phyloP scores from a whole-genome alignment of 352 stramenopile genomes.

The Phytopythium oedochilum region DNA sequence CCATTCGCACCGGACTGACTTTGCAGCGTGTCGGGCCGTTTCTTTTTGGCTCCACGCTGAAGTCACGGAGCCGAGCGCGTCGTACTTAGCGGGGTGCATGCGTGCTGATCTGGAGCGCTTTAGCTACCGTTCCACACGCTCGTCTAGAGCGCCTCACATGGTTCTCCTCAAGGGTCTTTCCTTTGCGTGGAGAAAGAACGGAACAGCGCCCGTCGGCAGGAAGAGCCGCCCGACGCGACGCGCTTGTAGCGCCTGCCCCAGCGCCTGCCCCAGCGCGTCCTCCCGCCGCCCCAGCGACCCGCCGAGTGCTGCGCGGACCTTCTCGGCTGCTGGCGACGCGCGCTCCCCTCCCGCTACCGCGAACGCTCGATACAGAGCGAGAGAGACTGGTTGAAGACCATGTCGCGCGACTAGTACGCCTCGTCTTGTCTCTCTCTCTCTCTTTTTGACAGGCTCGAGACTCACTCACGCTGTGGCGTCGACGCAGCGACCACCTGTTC shows the following conservation, averaged over 20 bases:
- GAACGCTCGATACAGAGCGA: no score
- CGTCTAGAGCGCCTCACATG: not conserved
- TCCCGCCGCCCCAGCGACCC: not conserved
- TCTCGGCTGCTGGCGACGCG: not conserved
- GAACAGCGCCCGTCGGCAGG: not conserved
- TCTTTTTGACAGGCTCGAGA: no score
- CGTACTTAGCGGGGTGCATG: no score
- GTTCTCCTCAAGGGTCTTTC: not conserved
- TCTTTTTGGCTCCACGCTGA: no score
- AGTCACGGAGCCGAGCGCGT: no score
- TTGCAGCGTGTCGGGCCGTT: not conserved
- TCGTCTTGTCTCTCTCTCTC: no score
- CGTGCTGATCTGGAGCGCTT: not conserved
- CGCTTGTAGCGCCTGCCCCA: not conserved
- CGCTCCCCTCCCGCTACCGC: not conserved
- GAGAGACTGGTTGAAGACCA: constrained; percentile 31
- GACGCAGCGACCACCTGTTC: constrained; percentile 91
- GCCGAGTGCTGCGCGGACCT: not conserved
- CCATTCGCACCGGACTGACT: constrained; percentile 6
- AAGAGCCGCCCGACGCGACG: not conserved
- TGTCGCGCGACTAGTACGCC: constrained; percentile 80
- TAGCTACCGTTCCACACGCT: not conserved
- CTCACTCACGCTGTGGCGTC: constrained; percentile 2
- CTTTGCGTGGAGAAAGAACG: not conserved
- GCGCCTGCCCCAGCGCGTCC: not conserved